Base-by-base conservation (phyloP, 2,329 filamentous ascomycete species). In the Fonsecaea monophora region DNA sequence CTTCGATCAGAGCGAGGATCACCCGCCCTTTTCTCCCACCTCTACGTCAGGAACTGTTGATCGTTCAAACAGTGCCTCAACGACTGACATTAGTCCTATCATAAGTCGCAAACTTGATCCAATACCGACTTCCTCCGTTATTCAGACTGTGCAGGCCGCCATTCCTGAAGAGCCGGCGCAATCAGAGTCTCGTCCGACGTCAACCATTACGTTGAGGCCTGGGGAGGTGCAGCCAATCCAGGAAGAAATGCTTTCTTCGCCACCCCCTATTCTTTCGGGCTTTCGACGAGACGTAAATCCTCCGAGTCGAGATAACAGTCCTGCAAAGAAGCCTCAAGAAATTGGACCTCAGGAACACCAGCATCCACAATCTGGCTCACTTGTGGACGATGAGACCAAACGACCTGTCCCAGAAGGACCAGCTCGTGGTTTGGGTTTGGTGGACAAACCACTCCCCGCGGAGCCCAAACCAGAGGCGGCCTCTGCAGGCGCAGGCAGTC, bases 1-100 rank as follows among this genome's bases (percentile, higher is more conserved):
- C 15, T 90, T 90, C 73, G 87, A 89, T 73, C 81, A 83, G 54
- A 80, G 78, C 32, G 83, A 87, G 68, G 85, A 86, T 42, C 81
- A 81, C 5, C 79, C 83, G 50, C 85, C 86, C 3, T 80, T 82
- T 9, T 84, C 84, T 2, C 84, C 84, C 9, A 76, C 82, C 50
- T 84, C 84, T 21, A 79, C 78, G 40, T 78, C 76, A n/a, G 81
- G 80, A 61, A 83, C 79, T 48, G 77, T 87, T n/a, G 81, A 78
- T 40, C 80, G 88, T 67, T 88, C 85, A 61, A 85, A 89, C 70
- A 90, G 87, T 65, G 84, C 84, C 67, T 88, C 87, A 68, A 89
- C 88, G 8, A 83, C 84, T 57, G 82, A 82, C 34, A 87, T 90
- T 68, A 90, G 87, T 73, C 89, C 89, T 1, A 90, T 90, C 62